Base-by-base conservation (phyloP, 495 filamentous ascomycete genomes). In the Aspergillus bridgeri region DNA sequence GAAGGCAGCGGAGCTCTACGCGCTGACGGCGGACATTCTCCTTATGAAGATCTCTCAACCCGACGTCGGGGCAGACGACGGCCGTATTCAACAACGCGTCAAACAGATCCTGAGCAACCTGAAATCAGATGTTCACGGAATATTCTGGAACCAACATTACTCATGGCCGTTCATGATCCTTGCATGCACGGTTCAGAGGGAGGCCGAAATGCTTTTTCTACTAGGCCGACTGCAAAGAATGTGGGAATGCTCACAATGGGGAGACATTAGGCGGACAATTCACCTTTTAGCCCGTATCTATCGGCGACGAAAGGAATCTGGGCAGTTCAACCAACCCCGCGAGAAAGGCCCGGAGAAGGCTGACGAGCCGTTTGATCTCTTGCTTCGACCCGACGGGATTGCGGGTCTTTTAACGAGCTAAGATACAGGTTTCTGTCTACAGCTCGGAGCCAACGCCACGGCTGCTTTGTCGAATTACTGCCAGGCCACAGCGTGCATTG, bases 141-240 rank as follows among this genome's bases (percentile, higher is more conserved):
- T 53, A 20, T 53, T 53, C 15, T 53, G 51, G 51, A 53, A 53
- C 9, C 51, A 53, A 18, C 51, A 53, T 33, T 53, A 53, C 18
- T 38, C 38, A 24, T 53, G 51, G 51, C 51, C 51, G 23, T 53
- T 53, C 43, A 33, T 33, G 19, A 53, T 53, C 11, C 17, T 53
- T n/a, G 38, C 18, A 6, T 53, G 51, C n/a, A 43, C 51, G n/a
- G 33, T 53, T 3, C 51, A 53, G 18, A 17, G 29, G 15, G 51
- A 53, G 38, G 23, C 33, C 15, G 51, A 53, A 19, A 53, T 53
- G 29, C 4, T 53, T 2, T 53, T 53, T 43, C n/a, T 53, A 19
- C 38, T 53, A 11, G 51, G 51, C 17, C 51, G 51, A 15, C 29
- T 53, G 4, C 25, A 53, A 15, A 43, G 18, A 20, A 20, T 53